Evolutionary conservation across 352 stramenopile species (phyloP).

Genomic region (Pythium monospermum): DNA sequence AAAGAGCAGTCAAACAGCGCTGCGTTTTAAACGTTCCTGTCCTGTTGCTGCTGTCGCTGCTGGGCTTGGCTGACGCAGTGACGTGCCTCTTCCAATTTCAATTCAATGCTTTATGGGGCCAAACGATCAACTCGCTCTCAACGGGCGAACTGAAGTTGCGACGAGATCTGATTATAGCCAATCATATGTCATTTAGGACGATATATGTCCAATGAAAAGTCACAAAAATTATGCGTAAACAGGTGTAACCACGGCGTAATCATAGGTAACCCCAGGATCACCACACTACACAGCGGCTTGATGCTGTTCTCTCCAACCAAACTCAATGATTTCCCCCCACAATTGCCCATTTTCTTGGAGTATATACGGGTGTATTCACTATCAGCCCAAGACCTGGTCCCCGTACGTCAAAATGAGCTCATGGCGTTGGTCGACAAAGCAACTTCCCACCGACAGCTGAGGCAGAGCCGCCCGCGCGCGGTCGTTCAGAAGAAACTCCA

Average conservation of each 20-base stretch:
- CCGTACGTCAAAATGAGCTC: constrained; percentile 71
- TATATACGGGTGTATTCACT: neutral
- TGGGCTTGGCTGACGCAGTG: too few relatives aligned
- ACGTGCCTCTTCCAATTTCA: too few relatives aligned
- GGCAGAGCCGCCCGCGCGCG: constrained; percentile 49
- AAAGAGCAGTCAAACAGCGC: too few relatives aligned
- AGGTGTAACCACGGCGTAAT: too few relatives aligned
- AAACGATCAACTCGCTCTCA: too few relatives aligned
- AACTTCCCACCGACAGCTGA: constrained; percentile 52
- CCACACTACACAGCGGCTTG: neutral
- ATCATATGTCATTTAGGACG: constrained; percentile 2
- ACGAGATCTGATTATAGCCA: too few relatives aligned
- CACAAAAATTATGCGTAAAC: neutral
- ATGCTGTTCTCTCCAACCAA: too few relatives aligned
- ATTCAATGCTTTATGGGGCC: too few relatives aligned
- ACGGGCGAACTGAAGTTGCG: constrained; percentile 17
- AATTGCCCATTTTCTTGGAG: neutral
- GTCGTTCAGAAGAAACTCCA: constrained; percentile 63
- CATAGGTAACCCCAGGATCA: too few relatives aligned
- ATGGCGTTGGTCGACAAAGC: constrained; percentile 62
- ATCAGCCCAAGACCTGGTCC: constrained; percentile 45
- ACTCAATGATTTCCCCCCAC: neutral
- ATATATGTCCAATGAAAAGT: constrained; percentile 12
- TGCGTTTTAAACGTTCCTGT: too few relatives aligned
- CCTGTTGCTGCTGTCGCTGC: too few relatives aligned